phyloP scores from a whole-genome alignment of 2,329 filamentous ascomycete genomes.

The Hymenoscyphus scutula region DNA sequence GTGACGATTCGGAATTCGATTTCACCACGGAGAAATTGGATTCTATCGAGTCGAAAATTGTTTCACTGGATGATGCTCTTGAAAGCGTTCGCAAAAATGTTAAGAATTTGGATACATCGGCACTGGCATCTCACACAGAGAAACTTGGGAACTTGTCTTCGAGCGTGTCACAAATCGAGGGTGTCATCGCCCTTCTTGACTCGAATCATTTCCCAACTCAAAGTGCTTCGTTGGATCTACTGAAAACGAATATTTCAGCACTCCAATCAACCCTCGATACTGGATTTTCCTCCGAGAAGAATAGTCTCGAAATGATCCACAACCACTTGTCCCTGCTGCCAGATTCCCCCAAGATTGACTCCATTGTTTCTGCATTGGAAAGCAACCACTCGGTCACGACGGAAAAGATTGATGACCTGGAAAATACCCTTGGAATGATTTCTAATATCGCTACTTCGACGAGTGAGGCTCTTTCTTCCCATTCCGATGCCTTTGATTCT shows the following conservation, averaged over 20 bases:
- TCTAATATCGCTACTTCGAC: slow-evolving; percentile 5
- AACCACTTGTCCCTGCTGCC: slow-evolving; percentile 13
- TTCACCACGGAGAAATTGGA: slow-evolving; percentile 19
- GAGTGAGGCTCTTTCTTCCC: not conserved
- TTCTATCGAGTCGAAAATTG: slow-evolving; percentile 16
- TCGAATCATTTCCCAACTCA: slow-evolving; percentile 12
- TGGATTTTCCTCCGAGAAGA: slow-evolving; percentile 14
- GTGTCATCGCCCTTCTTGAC: not conserved
- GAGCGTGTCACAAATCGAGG: slow-evolving; percentile 4
- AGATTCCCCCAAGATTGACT: slow-evolving; percentile 14
- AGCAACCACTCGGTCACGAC: slow-evolving; percentile 4
- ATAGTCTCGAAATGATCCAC: slow-evolving; percentile 14
- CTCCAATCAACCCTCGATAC: slow-evolving; percentile 14
- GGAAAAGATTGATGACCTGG: not conserved
- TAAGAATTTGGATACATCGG: slow-evolving; percentile 14
- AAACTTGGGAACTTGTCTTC: slow-evolving; percentile 12
- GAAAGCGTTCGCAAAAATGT: slow-evolving; percentile 18
- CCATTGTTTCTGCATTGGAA: slow-evolving; percentile 9
- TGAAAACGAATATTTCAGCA: slow-evolving; percentile 11
- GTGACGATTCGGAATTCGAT: slow-evolving; percentile 9
- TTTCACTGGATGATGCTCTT: slow-evolving; percentile 20
- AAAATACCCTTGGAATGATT: slow-evolving; percentile 2
- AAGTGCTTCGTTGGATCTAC: slow-evolving; percentile 9
- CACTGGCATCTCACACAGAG: slow-evolving; percentile 7
- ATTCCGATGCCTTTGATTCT: slow-evolving; percentile 2